phyloP scores from a whole-genome alignment of 2,329 filamentous ascomycete species.

The Ophiostoma sp. region DNA sequence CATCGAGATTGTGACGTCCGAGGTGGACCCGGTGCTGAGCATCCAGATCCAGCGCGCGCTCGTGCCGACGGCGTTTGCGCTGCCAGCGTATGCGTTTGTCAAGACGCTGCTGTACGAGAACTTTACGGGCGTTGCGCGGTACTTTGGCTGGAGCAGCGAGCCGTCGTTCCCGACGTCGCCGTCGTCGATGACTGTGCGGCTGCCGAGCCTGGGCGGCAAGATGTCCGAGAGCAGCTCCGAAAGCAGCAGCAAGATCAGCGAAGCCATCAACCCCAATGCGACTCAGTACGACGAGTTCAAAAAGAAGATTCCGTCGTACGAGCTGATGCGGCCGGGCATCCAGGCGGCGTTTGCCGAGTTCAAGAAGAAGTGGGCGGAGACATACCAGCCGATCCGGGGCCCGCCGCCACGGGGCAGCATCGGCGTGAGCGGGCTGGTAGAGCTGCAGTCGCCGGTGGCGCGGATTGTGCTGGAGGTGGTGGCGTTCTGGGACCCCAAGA shows the following conservation, averaged over 20 bases:
- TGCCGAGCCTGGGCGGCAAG: background rate
- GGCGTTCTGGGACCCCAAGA: slow-evolving; percentile 53
- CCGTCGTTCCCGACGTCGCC: slow-evolving; percentile 17
- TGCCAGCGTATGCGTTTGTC: slow-evolving; percentile 49
- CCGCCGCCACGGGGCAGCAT: slow-evolving; percentile 49
- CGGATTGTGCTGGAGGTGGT: slow-evolving; percentile 47
- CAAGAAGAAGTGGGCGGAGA: slow-evolving; percentile 37
- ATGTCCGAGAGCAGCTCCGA: background rate
- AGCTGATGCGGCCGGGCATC: slow-evolving; percentile 28
- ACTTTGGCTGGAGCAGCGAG: slow-evolving; percentile 39
- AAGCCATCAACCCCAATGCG: slow-evolving; percentile 16
- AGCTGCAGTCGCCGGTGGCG: slow-evolving; percentile 44
- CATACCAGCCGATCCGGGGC: slow-evolving; percentile 42
- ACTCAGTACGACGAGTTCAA: slow-evolving; percentile 7
- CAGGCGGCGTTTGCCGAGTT: slow-evolving; percentile 35
- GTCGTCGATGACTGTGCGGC: slow-evolving; percentile 3
- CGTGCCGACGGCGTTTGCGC: slow-evolving; percentile 48
- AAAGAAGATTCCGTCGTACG: slow-evolving; percentile 21
- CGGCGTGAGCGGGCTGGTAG: slow-evolving; percentile 49
- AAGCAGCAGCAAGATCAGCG: background rate
- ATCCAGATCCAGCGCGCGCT: slow-evolving; percentile 44
- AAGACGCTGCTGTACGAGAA: slow-evolving; percentile 45
- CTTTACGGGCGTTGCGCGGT: slow-evolving; percentile 38
- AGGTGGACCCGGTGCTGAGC: slow-evolving; percentile 25
- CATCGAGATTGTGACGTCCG: slow-evolving; percentile 21